phyloP scores from a whole-genome alignment of 2,329 filamentous ascomycete genomes.

The Aureobasidium zeae region DNA sequence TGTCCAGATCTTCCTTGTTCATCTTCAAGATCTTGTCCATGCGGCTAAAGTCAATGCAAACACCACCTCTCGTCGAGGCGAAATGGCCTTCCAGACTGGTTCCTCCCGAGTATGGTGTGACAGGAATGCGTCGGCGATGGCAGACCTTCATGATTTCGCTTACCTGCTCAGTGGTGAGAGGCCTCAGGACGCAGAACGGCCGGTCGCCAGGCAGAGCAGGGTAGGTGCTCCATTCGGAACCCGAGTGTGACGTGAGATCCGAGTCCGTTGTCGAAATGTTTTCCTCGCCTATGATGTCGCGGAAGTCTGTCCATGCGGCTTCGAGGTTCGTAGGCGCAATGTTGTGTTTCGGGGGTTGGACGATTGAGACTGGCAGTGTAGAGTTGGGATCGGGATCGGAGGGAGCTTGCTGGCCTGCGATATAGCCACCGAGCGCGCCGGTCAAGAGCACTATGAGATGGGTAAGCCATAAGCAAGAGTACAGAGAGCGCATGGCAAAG shows the following conservation, averaged over 20 bases:
- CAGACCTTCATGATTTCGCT: constrained; percentile 83
- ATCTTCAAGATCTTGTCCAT: constrained; percentile 75
- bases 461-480: no score
- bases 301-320: constrained; percentile 56
- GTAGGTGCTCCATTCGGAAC: constrained; percentile 56
- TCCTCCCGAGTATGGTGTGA: constrained; percentile 78
- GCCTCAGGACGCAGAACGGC: constrained; percentile 61
- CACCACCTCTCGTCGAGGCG: constrained; percentile 68
- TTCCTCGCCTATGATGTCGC: constrained; percentile 51
- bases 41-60: constrained; percentile 75
- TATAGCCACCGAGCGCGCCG: constrained; percentile 46
- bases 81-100: constrained; percentile 87
- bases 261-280: constrained; percentile 50
- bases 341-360: constrained; percentile 45
- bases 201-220: constrained; percentile 33
- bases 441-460: constrained; percentile 41
- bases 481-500: no score
- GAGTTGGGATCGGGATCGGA: constrained; percentile 40
- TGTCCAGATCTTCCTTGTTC: constrained; percentile 58
- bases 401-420: constrained; percentile 43
- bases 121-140: constrained; percentile 69
- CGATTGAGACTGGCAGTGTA: constrained; percentile 45
- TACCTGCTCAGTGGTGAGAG: constrained; percentile 69
- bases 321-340: constrained; percentile 49
- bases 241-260: constrained; percentile 49